These are phyloP conservation scores for Skeletonema grethae DNA, from an alignment of 108 stramenopile genomes.

Conservation along the genomic window DNA sequence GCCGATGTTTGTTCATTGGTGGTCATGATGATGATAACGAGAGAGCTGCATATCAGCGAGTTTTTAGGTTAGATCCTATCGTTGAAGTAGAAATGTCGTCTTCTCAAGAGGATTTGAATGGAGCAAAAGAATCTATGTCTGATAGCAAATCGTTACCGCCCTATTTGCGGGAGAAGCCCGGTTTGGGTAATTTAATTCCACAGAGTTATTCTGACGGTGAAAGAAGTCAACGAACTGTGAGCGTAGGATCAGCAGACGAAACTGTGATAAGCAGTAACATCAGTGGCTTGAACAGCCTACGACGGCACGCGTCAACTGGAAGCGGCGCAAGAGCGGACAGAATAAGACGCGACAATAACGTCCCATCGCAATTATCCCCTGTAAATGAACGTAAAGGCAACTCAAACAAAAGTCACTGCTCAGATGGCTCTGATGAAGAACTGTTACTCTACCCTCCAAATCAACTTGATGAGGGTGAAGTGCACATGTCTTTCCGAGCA, in stretches of 20 bases:
- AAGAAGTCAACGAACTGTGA: conserved; percentile 4
- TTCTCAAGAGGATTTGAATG: background rate
- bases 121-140: conserved; percentile 1
- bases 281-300: background rate
- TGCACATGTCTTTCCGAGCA: conserved; percentile 73
- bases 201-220: conserved; percentile 10
- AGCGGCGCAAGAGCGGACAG: background rate
- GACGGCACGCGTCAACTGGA: background rate
- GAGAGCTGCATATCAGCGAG: conserved; percentile 7
- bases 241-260: conserved; percentile 6
- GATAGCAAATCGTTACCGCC: conserved; percentile 3
- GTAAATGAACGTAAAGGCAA: background rate
- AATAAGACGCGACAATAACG: background rate
- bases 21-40: conserved; percentile 18
- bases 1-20: conserved; percentile 22
- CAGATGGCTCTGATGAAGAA: conserved; percentile 41
- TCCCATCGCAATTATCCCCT: background rate
- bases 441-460: background rate
- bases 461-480: conserved; percentile 23
- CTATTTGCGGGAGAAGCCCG: background rate
- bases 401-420: conserved; percentile 52
- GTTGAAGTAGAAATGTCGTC: conserved; percentile 1
- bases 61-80: conserved; percentile 1
- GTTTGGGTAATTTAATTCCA: background rate
- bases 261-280: background rate